A percentile compares a stretch with the other conserved stretches of the same genome.
Conservation (phyloP, 371 early-diverging fungal species). For the Rhizopus stolonifer region DNA sequence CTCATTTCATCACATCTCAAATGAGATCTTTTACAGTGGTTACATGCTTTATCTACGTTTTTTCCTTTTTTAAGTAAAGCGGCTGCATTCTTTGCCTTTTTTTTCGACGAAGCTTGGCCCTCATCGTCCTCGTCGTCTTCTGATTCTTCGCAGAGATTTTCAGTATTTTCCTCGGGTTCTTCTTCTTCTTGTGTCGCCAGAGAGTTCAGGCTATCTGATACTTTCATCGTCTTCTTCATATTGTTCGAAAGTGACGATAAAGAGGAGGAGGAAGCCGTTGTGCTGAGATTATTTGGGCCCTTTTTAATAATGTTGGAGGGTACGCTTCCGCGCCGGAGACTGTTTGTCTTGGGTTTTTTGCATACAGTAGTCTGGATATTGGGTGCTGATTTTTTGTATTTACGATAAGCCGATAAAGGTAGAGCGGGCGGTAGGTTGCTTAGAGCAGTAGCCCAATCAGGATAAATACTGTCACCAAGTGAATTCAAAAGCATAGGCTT, state of each 20-base stretch:
- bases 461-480: not conserved
- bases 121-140: constrained; percentile 31
- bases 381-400: constrained; percentile 19
- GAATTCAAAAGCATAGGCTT: constrained; percentile 7
- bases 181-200: constrained; percentile 8
- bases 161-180: not conserved
- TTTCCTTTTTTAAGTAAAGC: constrained; percentile 31
- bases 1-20: constrained; percentile 47
- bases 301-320: constrained; percentile 6
- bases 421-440: not conserved
- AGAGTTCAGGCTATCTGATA: constrained; percentile 17
- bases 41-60: constrained; percentile 50
- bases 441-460: not conserved
- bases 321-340: constrained; percentile 7
- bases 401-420: not conserved
- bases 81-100: not conserved
- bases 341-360: constrained; percentile 1
- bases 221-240: constrained; percentile 20
- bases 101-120: not conserved
- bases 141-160: constrained; percentile 11
- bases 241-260: constrained; percentile 19
- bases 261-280: constrained; percentile 22
- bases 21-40: constrained; percentile 52
- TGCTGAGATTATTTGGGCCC: constrained; percentile 1
- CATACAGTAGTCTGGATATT: constrained; percentile 10